These are phyloP conservation scores for Exophiala spinifera DNA, from an alignment of 2,329 filamentous ascomycete species.

Conservation along the genomic window DNA sequence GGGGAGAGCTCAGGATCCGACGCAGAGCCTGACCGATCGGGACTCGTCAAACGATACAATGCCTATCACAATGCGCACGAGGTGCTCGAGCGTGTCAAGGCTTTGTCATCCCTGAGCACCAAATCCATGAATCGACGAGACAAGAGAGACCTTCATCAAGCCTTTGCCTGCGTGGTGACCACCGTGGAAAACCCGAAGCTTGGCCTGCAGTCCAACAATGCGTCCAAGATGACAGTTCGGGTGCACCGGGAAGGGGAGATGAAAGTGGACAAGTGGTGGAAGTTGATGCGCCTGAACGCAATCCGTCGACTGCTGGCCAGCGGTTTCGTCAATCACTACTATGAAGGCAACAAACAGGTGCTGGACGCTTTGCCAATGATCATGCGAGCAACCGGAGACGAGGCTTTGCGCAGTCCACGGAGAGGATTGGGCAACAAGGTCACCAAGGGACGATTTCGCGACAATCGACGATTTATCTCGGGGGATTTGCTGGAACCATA, in stretches of 20 bases:
- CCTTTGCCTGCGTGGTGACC: conserved; percentile 64
- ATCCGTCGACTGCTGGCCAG: conserved; percentile 60
- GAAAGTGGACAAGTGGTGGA: conserved; percentile 71
- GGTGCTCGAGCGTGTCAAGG: conserved; percentile 57
- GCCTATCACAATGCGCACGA: conserved; percentile 63
- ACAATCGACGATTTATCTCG: conserved; percentile 24
- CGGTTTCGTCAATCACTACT: conserved; percentile 62
- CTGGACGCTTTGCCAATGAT: conserved; percentile 56
- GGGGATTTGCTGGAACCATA: conserved; percentile 4
- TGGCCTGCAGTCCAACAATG: conserved; percentile 65
- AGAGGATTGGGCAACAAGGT: conserved; percentile 18
- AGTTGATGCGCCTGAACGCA: conserved; percentile 61
- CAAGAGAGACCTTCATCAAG: conserved; percentile 62
- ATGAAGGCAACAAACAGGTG: conserved; percentile 58
- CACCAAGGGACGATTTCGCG: conserved; percentile 23
- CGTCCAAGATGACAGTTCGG: conserved; percentile 60
- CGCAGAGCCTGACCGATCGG: conserved; percentile 33
- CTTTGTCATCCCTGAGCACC: conserved; percentile 58
- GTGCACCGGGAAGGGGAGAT: conserved; percentile 59
- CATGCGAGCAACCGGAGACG: conserved; percentile 30
- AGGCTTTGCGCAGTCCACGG: conserved; percentile 26
- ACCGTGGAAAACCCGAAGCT: conserved; percentile 64
- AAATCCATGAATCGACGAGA: conserved; percentile 65
- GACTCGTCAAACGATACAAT: conserved; percentile 61
- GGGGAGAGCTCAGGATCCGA: conserved; percentile 42